Evolutionary conservation across 306 rosid genomes (phyloP).

Genomic region (Argentina anserina): DNA sequence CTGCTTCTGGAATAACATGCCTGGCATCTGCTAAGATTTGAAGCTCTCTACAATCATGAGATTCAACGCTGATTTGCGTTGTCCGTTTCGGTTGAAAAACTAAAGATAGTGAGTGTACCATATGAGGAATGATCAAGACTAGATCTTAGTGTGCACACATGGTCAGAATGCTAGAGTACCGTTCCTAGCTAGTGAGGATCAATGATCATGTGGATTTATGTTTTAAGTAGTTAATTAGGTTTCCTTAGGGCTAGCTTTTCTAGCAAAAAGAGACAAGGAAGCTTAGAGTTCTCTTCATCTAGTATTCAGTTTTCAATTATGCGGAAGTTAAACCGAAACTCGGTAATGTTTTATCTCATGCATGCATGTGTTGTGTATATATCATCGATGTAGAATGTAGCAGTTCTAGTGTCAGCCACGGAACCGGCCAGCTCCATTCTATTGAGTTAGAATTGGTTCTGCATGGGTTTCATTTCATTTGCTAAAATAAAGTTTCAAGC

Average conservation of each 20-base stretch:
- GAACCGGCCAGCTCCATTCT: not conserved
- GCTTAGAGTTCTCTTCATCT: conserved; percentile 7
- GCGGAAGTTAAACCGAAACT: not conserved
- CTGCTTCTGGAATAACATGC: conserved; percentile 53
- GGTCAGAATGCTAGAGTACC: conserved; percentile 1
- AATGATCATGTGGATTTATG: not conserved
- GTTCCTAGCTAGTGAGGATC: not conserved
- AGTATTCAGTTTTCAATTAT: conserved; percentile 7
- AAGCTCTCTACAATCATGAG: not conserved
- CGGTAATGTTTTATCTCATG: not conserved
- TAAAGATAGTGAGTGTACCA: conserved; percentile 2
- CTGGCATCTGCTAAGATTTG: conserved; percentile 40
- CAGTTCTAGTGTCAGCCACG: not conserved
- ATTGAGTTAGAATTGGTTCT: not conserved
- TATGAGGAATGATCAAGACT: conserved; percentile 4
- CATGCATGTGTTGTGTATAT: not conserved
- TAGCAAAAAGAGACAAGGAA: conserved; percentile 5
- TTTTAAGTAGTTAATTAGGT: conserved; percentile 4
- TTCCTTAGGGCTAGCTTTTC: conserved; percentile 15
- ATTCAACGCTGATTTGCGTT: not conserved
- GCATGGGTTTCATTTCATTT: not conserved
- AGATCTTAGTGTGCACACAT: conserved; percentile 14
- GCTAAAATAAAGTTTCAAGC: too few species aligned
- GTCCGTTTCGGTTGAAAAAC: not conserved
- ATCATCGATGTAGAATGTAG: not conserved